Base-by-base conservation (phyloP, 2,329 filamentous ascomycete genomes). In the Pezicula neosporulosa region DNA sequence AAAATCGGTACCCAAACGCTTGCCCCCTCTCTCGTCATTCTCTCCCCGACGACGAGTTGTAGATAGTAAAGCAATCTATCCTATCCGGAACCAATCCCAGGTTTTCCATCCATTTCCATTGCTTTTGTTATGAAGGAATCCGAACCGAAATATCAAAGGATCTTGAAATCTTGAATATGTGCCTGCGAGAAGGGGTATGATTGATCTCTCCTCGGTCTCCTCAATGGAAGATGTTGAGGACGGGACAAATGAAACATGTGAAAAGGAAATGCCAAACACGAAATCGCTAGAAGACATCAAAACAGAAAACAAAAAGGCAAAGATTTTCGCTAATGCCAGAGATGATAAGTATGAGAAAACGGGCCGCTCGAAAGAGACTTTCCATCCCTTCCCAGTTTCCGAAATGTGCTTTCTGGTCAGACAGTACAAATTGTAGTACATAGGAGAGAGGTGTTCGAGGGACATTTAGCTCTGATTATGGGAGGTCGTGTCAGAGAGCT, bases 321-420 rank as follows among this genome's bases (percentile, higher is more conserved):
- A 66, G 66, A 63, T 69, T 69, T 69, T 72, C 72, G 72, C 72
- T 75, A 68, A 74, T 74, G 72, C 72, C 71, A 71, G 72, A 68
- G 64, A 72, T 69, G 71, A 72, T 67, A 67, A n/a, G 18, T 39
- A 24, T 24, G n/a, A 12, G 21, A 16, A 44, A 16, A 19, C 21
- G 41, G 13, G 7, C 16, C 16, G 24, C 16, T 43, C 16, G 21
- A 21, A 21, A 19, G 15, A 27, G 38, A 43, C 30, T 47, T 41
- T 48, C 48, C 50, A 27, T 16, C 18, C 15, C 28, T 55, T 49
- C 38, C 41, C 27, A 42, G 51, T 50, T 49, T 52, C 37, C 36
- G 44, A 44, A 51, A 51, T 47, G 42, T 50, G 50, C 50, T 54
- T 48, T 45, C 30, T 53, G 37, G 41, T 45, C 38, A 42, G 47